Conservation (phyloP, 768 basidiomycete genomes). For the Inosperma sp. region DNA sequence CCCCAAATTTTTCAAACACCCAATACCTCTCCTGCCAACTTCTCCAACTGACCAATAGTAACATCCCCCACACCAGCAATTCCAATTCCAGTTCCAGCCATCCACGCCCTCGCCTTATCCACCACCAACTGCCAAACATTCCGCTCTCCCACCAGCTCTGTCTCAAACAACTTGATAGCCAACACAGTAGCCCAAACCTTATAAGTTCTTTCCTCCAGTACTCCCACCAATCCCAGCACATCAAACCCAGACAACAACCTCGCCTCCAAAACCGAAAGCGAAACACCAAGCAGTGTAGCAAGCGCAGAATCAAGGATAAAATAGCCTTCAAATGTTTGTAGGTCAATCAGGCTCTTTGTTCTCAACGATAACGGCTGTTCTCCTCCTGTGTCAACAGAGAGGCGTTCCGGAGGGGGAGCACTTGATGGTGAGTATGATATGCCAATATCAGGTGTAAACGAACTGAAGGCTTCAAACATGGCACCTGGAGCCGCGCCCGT, state of each 20-base stretch:
- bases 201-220: neutral
- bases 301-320: neutral
- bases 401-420: neutral
- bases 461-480: neutral
- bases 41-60: neutral
- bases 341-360: neutral
- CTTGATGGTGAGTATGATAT: conserved; percentile 2
- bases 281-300: neutral
- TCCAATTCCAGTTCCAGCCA: too few relatives aligned
- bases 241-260: neutral
- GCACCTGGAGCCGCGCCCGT: neutral
- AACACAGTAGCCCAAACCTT: conserved; percentile 1
- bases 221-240: neutral
- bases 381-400: neutral
- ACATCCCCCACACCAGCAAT: neutral
- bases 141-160: neutral
- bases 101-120: conserved; percentile 1
- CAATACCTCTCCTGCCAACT: conserved; percentile 1
- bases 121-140: conserved; percentile 4
- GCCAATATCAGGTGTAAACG: neutral
- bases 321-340: neutral
- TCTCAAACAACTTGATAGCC: conserved; percentile 5
- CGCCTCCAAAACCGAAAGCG: neutral
- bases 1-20: too few relatives aligned
- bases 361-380: neutral